phyloP scores from a whole-genome alignment of 352 stramenopile species.

The Phytopythium delawarense region DNA sequence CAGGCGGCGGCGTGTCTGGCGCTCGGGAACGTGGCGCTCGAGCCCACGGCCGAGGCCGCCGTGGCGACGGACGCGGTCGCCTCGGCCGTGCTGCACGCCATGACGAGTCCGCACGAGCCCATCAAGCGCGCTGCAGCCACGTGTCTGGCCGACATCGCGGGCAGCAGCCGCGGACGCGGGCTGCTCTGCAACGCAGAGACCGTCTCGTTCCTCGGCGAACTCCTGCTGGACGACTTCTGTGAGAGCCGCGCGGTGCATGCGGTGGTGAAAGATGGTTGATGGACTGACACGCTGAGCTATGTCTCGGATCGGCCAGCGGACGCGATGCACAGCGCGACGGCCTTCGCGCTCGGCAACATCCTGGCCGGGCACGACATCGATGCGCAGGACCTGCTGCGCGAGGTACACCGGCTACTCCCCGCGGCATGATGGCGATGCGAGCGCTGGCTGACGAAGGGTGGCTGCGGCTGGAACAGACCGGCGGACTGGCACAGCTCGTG shows the following conservation, averaged over 20 bases:
- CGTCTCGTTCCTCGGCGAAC: constrained; percentile 32
- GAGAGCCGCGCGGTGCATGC: constrained; percentile 1
- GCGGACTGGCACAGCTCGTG: constrained; percentile 50
- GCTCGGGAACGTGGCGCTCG: constrained; percentile 63
- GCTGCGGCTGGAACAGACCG: constrained; percentile 16
- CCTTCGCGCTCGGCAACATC: constrained; percentile 68
- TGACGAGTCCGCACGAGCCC: constrained; percentile 50
- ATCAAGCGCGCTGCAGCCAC: constrained; percentile 53
- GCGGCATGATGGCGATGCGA: background rate
- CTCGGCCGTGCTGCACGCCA: constrained; percentile 32
- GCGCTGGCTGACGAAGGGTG: too few species aligned
- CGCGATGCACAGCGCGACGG: constrained; percentile 41
- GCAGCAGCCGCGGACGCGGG: constrained; percentile 27
- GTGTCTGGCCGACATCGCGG: constrained; percentile 55
- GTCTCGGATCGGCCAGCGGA: constrained; percentile 22
- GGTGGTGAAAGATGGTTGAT: background rate
- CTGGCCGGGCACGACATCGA: constrained; percentile 52
- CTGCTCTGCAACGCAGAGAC: constrained; percentile 44
- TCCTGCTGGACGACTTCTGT: constrained; percentile 53
- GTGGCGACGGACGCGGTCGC: constrained; percentile 37
- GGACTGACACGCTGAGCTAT: constrained; percentile 7
- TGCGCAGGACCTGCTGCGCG: constrained; percentile 51
- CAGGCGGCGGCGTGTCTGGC: constrained; percentile 56
- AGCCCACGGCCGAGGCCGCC: constrained; percentile 18
- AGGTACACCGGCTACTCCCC: constrained; percentile 13